Percentiles rank a stretch among this genome's conserved stretches.
phyloP scores from a whole-genome alignment of 495 filamentous ascomycete genomes.

The Tuber brumale region DNA sequence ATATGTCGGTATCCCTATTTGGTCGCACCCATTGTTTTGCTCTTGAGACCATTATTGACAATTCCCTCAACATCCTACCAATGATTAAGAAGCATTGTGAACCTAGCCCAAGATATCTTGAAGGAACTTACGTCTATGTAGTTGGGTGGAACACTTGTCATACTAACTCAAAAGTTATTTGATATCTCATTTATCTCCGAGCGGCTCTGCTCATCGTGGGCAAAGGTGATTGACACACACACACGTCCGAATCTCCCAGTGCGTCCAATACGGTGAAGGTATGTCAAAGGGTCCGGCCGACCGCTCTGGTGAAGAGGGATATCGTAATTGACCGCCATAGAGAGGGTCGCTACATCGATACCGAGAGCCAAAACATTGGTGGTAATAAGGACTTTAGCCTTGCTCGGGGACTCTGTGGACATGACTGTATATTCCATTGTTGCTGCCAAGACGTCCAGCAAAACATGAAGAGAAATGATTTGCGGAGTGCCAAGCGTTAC shows the following conservation, averaged over 20 bases:
- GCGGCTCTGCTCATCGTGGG: conserved; percentile 71
- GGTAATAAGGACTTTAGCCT: conserved; percentile 94
- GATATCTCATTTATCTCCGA: conserved; percentile 68
- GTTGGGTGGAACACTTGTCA: conserved; percentile 54
- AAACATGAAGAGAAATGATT: too few species aligned
- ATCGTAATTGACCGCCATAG: conserved; percentile 97
- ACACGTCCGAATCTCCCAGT: conserved; percentile 96
- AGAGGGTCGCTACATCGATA: conserved; percentile 96
- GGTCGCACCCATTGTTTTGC: conserved; percentile 27
- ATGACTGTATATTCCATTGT: too few species aligned
- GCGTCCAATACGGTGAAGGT: conserved; percentile 95
- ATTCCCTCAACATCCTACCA: conserved; percentile 33
- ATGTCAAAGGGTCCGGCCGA: conserved; percentile 77
- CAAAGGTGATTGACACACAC: conserved; percentile 89
- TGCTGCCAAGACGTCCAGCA: too few species aligned
- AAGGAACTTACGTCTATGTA: conserved; percentile 34
- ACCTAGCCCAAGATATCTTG: not conserved
- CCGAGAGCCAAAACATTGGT: conserved; percentile 96
- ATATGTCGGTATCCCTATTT: conserved; percentile 30
- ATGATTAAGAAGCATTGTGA: conserved; percentile 11
- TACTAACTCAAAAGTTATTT: conserved; percentile 57
- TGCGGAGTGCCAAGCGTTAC: too few species aligned
- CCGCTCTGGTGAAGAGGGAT: conserved; percentile 55
- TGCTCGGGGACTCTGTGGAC: too few species aligned
- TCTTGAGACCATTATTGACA: conserved; percentile 30